Evolutionary conservation across 2,329 filamentous ascomycete species (phyloP).

Genomic region (Penicillium sp.): DNA sequence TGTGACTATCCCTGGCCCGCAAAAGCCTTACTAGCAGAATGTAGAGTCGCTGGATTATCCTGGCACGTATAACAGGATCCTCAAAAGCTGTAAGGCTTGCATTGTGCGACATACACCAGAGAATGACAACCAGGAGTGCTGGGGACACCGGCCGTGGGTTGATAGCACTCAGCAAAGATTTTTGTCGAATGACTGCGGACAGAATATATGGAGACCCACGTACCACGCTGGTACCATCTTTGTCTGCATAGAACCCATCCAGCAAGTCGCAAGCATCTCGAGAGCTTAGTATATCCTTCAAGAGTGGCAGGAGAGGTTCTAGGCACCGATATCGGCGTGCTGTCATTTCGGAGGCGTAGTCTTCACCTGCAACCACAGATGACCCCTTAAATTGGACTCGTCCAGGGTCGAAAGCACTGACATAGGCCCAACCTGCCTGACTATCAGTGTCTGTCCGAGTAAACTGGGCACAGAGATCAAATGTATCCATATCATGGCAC

Average conservation of each 20-base stretch:
- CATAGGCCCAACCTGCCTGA: too few relatives aligned
- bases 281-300: constrained; percentile 46
- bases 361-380: too few relatives aligned
- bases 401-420: too few relatives aligned
- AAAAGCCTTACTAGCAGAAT: constrained; percentile 41
- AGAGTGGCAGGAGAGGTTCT: constrained; percentile 46
- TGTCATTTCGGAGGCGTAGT: too few relatives aligned
- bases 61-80: constrained; percentile 49
- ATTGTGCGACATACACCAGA: constrained; percentile 56
- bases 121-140: constrained; percentile 53
- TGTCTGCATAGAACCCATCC: constrained; percentile 53
- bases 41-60: constrained; percentile 36
- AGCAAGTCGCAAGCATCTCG: constrained; percentile 54
- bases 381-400: too few relatives aligned
- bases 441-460: too few relatives aligned
- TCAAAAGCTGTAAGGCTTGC: constrained; percentile 52
- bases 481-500: too few relatives aligned
- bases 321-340: constrained; percentile 43
- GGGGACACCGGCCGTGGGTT: constrained; percentile 49
- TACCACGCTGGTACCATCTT: constrained; percentile 35
- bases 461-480: too few relatives aligned
- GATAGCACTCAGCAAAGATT: constrained; percentile 51
- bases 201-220: constrained; percentile 55
- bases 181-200: constrained; percentile 52
- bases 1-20: constrained; percentile 31